Percentiles rank a stretch among this genome's conserved stretches.
phyloP scores from a whole-genome alignment of 331 rosid genomes.

The Prunus yedoensis region DNA sequence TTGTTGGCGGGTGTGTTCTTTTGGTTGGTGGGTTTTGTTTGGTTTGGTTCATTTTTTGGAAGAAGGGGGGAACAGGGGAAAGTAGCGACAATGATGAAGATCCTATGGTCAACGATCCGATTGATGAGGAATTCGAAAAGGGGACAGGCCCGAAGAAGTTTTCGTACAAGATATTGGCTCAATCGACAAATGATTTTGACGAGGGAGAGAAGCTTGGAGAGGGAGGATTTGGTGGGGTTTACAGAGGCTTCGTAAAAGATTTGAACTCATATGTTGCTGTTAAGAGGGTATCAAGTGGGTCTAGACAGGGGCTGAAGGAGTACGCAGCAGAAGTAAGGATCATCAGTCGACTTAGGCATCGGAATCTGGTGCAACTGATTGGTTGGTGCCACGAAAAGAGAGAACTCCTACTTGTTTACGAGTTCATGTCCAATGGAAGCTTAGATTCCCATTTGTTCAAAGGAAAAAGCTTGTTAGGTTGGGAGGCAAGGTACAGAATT shows the following conservation, averaged over 20 bases:
- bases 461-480: neutral
- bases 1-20: neutral
- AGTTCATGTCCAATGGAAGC: neutral
- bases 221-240: neutral
- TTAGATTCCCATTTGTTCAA: neutral
- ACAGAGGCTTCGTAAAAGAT: neutral
- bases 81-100: neutral
- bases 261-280: neutral
- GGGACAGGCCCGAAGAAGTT: neutral
- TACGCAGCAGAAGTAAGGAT: neutral
- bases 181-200: neutral
- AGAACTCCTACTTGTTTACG: neutral
- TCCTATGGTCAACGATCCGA: neutral
- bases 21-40: neutral
- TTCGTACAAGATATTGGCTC: neutral
- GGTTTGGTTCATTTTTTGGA: neutral
- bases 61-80: neutral
- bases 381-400: constrained; percentile 3
- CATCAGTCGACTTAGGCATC: constrained; percentile 8
- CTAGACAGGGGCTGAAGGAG: constrained; percentile 3
- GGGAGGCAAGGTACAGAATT: constrained; percentile 5
- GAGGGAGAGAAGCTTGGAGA: neutral
- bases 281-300: neutral
- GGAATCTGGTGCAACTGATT: neutral
- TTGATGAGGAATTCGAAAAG: neutral